phyloP scores from a whole-genome alignment of 805 yeast species.

The Myxozyma mucilagina region DNA sequence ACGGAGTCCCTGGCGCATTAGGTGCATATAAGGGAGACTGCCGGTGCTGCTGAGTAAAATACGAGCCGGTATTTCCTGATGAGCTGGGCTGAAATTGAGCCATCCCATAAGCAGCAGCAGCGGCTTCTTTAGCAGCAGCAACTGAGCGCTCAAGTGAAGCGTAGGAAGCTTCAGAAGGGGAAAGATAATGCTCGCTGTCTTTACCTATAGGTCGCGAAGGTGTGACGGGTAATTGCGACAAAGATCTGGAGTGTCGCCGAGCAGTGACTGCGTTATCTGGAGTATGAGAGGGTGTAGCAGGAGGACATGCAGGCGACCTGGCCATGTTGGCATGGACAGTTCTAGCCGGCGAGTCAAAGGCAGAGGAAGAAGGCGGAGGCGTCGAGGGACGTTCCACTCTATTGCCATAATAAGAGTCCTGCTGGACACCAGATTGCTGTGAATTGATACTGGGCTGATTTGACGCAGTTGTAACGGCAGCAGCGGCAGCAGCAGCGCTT shows the following conservation, averaged over 20 bases:
- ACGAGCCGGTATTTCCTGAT: not conserved
- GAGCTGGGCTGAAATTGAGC: not conserved
- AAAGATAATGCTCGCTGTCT: slow-evolving; percentile 15
- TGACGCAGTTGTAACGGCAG: not conserved
- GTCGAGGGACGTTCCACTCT: slow-evolving; percentile 1
- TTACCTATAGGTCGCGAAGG: slow-evolving; percentile 9
- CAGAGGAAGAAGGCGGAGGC: slow-evolving; percentile 21
- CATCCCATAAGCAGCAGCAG: slow-evolving; percentile 11
- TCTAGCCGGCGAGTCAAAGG: slow-evolving; percentile 10
- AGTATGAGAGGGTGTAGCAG: slow-evolving; percentile 18
- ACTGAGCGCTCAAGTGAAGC: slow-evolving; percentile 30
- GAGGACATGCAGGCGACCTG: slow-evolving; percentile 4
- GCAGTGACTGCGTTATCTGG: not conserved
- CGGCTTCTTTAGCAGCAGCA: slow-evolving; percentile 28
- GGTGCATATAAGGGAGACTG: slow-evolving; percentile 3
- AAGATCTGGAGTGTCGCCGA: not conserved
- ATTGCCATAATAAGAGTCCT: not conserved
- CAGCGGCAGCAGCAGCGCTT: slow-evolving; percentile 4
- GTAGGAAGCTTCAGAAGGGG: slow-evolving; percentile 30
- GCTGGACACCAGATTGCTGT: not conserved
- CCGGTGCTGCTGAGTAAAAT: not conserved
- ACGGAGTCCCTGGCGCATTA: not conserved
- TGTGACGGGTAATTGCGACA: slow-evolving; percentile 9
- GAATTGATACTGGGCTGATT: too few species aligned
- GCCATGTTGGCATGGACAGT: not conserved